phyloP scores from a whole-genome alignment of 768 basidiomycete genomes.

The Rhodotorula kratochvilovae region DNA sequence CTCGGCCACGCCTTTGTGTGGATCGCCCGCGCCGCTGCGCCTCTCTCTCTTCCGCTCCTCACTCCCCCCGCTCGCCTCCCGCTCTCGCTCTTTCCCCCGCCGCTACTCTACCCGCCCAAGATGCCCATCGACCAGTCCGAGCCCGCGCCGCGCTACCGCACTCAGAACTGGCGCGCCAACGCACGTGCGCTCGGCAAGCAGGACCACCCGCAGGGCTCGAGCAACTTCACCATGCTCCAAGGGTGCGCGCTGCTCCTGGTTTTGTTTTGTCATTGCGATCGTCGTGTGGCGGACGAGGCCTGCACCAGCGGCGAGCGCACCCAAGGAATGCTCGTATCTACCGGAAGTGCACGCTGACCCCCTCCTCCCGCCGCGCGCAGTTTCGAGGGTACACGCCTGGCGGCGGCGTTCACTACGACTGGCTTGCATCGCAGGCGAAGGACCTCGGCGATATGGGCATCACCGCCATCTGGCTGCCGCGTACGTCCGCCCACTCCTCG shows the following conservation, averaged over 20 bases:
- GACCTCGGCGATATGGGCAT: constrained; percentile 48
- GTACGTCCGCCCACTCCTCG: constrained; percentile 27
- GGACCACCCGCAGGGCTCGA: constrained; percentile 15
- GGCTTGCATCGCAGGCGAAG: constrained; percentile 43
- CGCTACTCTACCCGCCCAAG: too few species aligned
- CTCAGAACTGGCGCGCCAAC: constrained; percentile 26
- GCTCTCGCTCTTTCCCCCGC: too few species aligned
- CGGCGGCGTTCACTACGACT: constrained; percentile 48
- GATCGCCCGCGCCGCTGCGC: neutral
- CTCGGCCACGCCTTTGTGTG: too few species aligned
- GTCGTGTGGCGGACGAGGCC: too few species aligned
- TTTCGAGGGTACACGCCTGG: constrained; percentile 39
- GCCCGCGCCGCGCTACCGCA: constrained; percentile 17
- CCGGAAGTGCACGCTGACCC: too few species aligned
- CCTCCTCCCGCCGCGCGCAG: neutral
- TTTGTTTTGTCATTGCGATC: too few species aligned
- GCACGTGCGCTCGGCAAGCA: constrained; percentile 34
- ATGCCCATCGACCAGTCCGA: neutral
- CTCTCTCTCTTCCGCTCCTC: neutral
- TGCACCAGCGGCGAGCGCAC: too few species aligned
- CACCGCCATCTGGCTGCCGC: constrained; percentile 50
- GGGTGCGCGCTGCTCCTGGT: neutral
- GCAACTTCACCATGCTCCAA: constrained; percentile 39
- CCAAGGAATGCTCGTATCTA: too few species aligned
- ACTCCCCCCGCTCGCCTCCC: too few species aligned